Conservation (phyloP, 2,329 filamentous ascomycete genomes). For the Fusarium mangiferae region DNA sequence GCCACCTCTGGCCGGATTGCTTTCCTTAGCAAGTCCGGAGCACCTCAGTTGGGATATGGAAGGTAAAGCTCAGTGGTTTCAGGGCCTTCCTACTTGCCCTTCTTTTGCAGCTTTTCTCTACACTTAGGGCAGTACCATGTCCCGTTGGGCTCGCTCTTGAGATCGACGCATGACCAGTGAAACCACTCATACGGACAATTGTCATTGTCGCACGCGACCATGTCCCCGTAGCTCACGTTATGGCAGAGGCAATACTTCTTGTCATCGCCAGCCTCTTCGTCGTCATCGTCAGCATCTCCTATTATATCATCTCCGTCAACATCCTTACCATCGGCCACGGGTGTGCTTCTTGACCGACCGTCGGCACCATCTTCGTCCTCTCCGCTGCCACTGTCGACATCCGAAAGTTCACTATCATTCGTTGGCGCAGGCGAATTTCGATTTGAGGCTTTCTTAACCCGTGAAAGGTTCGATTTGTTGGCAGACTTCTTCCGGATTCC, state of each 20-base stretch:
- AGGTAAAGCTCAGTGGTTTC: background rate
- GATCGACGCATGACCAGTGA: slow-evolving; percentile 79
- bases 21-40: background rate
- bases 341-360: slow-evolving; percentile 47
- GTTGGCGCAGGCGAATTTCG: slow-evolving; percentile 72
- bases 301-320: slow-evolving; percentile 63
- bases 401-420: slow-evolving; percentile 72
- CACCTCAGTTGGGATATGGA: background rate
- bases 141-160: slow-evolving; percentile 74
- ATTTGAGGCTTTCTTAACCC: slow-evolving; percentile 67
- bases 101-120: slow-evolving; percentile 62
- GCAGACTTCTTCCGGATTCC: slow-evolving; percentile 60
- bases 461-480: slow-evolving; percentile 70
- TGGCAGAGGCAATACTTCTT: slow-evolving; percentile 87
- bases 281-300: slow-evolving; percentile 65
- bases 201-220: slow-evolving; percentile 90
- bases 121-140: slow-evolving; percentile 76
- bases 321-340: slow-evolving; percentile 50
- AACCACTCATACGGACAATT: slow-evolving; percentile 88
- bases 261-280: slow-evolving; percentile 79
- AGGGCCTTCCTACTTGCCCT: slow-evolving; percentile 42
- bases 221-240: slow-evolving; percentile 85
- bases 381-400: slow-evolving; percentile 66
- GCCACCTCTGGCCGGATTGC: slow-evolving; percentile 5
- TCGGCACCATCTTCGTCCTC: slow-evolving; percentile 60